These are phyloP conservation scores for Verticillium klebahnii DNA, from an alignment of 2,329 filamentous ascomycete genomes.

Conservation along the genomic window DNA sequence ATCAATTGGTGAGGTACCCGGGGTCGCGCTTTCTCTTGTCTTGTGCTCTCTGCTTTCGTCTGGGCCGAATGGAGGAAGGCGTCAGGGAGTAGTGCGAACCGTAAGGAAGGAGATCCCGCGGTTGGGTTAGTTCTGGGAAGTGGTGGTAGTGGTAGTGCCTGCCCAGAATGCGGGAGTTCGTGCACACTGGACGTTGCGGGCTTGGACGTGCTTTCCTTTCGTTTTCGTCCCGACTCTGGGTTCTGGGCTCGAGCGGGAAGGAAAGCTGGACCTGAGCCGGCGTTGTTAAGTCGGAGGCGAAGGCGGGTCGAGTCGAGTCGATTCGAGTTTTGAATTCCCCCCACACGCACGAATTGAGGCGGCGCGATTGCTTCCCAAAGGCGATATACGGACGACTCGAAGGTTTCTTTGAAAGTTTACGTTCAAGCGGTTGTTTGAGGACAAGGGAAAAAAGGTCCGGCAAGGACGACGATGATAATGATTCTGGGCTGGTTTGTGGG, in stretches of 20 bases:
- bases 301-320: neutral
- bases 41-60: neutral
- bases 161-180: neutral
- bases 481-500: neutral
- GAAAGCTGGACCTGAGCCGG: neutral
- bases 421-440: neutral
- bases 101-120: neutral
- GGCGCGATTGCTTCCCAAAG: neutral
- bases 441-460: neutral
- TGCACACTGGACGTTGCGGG: neutral
- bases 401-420: neutral
- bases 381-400: neutral
- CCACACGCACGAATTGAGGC: neutral
- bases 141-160: neutral
- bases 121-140: neutral
- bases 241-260: neutral
- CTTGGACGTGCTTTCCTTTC: neutral
- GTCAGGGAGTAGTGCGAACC: neutral
- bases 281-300: neutral
- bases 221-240: neutral
- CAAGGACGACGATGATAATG: neutral
- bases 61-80: neutral
- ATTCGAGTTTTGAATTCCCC: neutral
- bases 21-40: neutral
- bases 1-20: neutral